These are phyloP conservation scores for Dictyostelium citrinum DNA, from an alignment of 78 protist species.

Conservation along the genomic window DNA sequence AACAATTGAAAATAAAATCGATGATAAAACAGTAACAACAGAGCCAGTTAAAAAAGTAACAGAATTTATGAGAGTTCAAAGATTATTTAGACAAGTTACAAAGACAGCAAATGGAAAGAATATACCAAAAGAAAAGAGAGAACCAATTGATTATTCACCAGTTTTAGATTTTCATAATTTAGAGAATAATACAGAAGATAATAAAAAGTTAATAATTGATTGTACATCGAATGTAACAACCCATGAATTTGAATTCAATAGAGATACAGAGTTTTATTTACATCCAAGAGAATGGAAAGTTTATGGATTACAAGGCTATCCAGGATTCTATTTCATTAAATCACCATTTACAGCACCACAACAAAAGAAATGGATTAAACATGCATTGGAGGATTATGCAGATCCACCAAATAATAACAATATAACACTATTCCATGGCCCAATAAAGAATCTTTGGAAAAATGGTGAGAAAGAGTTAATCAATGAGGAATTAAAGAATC, in stretches of 20 bases:
- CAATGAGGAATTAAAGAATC: not conserved
- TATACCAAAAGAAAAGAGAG: constrained; percentile 70
- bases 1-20: not conserved
- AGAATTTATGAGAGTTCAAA: constrained; percentile 70
- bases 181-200: constrained; percentile 23
- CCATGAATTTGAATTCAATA: not conserved
- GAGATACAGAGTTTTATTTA: constrained; percentile 30
- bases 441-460: constrained; percentile 32
- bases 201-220: constrained; percentile 36
- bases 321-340: constrained; percentile 71
- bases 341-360: constrained; percentile 49
- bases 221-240: constrained; percentile 1
- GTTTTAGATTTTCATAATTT: constrained; percentile 53
- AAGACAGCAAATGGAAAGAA: constrained; percentile 20
- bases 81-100: constrained; percentile 61
- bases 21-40: not conserved
- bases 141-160: constrained; percentile 48
- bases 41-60: constrained; percentile 22
- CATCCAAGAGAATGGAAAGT: constrained; percentile 58
- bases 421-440: constrained; percentile 28
- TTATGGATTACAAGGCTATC: constrained; percentile 51
- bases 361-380: constrained; percentile 68
- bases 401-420: constrained; percentile 57
- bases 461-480: constrained; percentile 27
- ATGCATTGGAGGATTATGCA: constrained; percentile 49